Base-by-base conservation (phyloP, 257 asterid genomes). In the Cinchona pubescens region DNA sequence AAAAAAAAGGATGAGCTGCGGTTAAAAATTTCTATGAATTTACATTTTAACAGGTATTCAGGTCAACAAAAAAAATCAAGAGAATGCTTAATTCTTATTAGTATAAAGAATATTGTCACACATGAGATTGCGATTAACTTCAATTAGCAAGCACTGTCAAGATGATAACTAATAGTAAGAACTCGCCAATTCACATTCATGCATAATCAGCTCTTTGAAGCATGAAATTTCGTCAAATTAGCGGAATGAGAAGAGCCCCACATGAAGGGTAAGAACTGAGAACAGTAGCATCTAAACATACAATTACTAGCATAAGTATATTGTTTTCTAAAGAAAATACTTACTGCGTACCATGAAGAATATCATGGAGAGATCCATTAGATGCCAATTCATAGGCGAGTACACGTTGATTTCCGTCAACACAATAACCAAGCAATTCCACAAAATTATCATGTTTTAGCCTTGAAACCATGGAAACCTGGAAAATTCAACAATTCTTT, bases 391-490 rank as follows among this genome's bases (percentile, higher is more conserved):
- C 97, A 83, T 92, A 89, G 1, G 90, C 92, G 60, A 92, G 91
- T 32, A 92, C 90, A 34, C 96, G 96, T 69, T 84, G 91, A 79
- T 83, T 88, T 46, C 97, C 97, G 67, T 92, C 97, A 64, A 90
- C 88, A 81, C 94, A 92, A 71, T 92, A 92, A 82, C 97, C 97
- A 69, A 92, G 94, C 18, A 92, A 84, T 74, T 90, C 97, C 70
- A 89, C 92, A 72, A 90, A 85, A 82, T 92, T 88, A 25, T 88
- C 94, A 38, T 92, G 94, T 68, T 81, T 90, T 72, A 92, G 86
- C 87, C 96, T 92, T 29, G 98, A 90, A 19, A 92, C 98, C 98
- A 92, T 90, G 55, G 97, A 89, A 45, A 92, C 96, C 97, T 92
- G 83, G 38, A n/a, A 84, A 75, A 69, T 71, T 46, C 62, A 30